Conservation (phyloP, 2,329 filamentous ascomycete species). For the Lithohypha guttulata region DNA sequence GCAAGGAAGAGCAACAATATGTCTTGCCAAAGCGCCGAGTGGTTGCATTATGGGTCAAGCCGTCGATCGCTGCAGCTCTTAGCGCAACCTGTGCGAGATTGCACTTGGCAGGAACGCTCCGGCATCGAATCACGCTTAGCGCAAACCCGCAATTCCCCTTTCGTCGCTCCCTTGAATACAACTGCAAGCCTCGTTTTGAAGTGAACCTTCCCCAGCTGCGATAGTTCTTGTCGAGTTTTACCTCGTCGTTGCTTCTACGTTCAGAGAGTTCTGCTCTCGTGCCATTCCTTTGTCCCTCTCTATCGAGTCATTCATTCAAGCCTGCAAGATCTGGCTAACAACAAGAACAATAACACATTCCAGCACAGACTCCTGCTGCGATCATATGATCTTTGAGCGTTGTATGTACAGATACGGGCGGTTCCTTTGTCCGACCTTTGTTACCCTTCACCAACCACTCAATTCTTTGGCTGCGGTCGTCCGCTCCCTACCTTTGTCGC, state of each 20-base stretch:
- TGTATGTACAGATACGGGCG: constrained; percentile 17
- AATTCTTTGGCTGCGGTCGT: constrained; percentile 3
- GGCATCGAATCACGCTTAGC: not conserved
- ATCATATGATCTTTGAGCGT: constrained; percentile 21
- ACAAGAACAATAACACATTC: constrained; percentile 13
- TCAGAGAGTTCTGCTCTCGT: constrained; percentile 23
- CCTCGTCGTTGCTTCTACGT: constrained; percentile 16
- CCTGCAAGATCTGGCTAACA: not conserved
- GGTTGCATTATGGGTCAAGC: too few species aligned
- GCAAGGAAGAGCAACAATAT: not conserved
- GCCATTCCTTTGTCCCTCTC: constrained; percentile 21
- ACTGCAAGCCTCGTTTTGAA: constrained; percentile 8
- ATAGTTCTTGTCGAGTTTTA: too few species aligned
- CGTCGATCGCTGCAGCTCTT: constrained; percentile 1
- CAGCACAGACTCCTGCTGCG: constrained; percentile 13
- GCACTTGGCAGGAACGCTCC: constrained; percentile 4
- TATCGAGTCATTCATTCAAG: constrained; percentile 13
- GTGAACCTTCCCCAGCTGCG: too few species aligned
- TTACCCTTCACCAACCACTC: constrained; percentile 6
- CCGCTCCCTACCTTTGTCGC: constrained; percentile 7
- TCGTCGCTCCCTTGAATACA: constrained; percentile 10
- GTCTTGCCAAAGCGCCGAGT: constrained; percentile 4
- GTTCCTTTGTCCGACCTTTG: constrained; percentile 9
- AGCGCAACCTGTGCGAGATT: constrained; percentile 3
- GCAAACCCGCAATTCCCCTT: constrained; percentile 4